Base-by-base conservation (phyloP, 192 early-diverging fungal species). In the Backusella westeae region DNA sequence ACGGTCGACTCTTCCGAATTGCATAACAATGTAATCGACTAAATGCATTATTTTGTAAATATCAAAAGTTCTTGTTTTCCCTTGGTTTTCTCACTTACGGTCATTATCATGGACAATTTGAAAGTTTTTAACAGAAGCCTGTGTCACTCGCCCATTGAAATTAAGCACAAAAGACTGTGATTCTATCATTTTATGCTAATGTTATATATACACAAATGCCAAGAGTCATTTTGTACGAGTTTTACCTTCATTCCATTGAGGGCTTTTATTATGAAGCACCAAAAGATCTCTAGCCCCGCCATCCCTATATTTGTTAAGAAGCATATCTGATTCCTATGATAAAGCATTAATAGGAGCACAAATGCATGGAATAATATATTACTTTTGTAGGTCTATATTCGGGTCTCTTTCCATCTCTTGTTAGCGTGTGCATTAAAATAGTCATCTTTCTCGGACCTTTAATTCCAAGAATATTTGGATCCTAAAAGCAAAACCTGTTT, bases 41-140 rank as follows among this genome's bases (percentile, higher is more conserved):
- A 79, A 23, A 21, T 39, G 0, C 38, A 39, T 39, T 39, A 39
- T 39, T 39, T 39, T 7, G 8, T 39, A 39, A 39, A 39, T 39
- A 39, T 39, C 38, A 39, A 32, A 32, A 39, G 10, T 2, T 34
- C 0, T 6, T 7, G 6, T 34, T 65, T 14, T 36, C n/a, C 32
- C 32, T 32, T 26, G 7, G 5, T 0, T 36, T 2, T 2, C 70
- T 2, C 70, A 49, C 89, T 84, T 87, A 92, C 93, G 82, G 79
- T 97, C 95, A 49, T 96, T 88, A 38, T 95, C 93, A 77, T 95
- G 94, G 17, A 99, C 93, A 38, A 99, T 93, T 83, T 98, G 97
- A 78, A 99, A 97, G 80, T 98, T 99, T 78, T 99, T 99, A 12
- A 98, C 97, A 0, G 95, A 97, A 1, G 96, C 91, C 74, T 92